A percentile compares a stretch with the other conserved stretches of the same genome.
phyloP scores from a whole-genome alignment of 75 land plant genomes.

The Azolla pinnata region DNA sequence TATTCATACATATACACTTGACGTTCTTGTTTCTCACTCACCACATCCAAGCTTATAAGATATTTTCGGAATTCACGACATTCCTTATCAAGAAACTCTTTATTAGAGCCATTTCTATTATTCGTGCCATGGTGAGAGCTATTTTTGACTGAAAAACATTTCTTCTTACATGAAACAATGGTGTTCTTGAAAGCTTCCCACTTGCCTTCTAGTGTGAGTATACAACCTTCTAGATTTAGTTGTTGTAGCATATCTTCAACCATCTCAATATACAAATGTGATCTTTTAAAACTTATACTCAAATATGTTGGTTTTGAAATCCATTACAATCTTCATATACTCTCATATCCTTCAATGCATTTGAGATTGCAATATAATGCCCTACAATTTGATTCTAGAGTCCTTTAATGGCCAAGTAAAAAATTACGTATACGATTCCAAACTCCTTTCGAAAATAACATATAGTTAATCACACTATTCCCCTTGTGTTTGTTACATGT shows the following conservation, averaged over 20 bases:
- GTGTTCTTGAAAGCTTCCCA: not conserved
- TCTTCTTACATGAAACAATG: not conserved
- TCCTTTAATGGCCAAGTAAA: slow-evolving; percentile 2
- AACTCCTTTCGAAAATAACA: not conserved
- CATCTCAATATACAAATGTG: not conserved
- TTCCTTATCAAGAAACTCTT: not conserved
- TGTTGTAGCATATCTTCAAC: not conserved
- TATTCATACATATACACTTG: not conserved
- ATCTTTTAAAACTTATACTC: not conserved
- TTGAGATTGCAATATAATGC: not conserved
- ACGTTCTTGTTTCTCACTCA: not conserved
- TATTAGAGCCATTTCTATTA: not conserved
- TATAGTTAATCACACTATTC: not conserved
- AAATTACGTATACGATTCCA: not conserved
- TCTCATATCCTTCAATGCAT: not conserved
- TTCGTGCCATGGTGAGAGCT: not conserved
- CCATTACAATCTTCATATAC: not conserved
- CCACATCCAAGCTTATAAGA: not conserved
- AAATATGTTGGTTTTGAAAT: not conserved
- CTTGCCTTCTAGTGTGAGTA: slow-evolving; percentile 2
- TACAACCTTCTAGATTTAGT: not conserved
- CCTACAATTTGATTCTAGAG: not conserved
- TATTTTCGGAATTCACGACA: not conserved
- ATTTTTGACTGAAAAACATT: not conserved
- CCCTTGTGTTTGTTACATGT: not conserved